A percentile compares a stretch with the other conserved stretches of the same genome.
Evolutionary conservation across 148 eudicot genomes (phyloP).

Genomic region (Nepenthes gracilis): DNA sequence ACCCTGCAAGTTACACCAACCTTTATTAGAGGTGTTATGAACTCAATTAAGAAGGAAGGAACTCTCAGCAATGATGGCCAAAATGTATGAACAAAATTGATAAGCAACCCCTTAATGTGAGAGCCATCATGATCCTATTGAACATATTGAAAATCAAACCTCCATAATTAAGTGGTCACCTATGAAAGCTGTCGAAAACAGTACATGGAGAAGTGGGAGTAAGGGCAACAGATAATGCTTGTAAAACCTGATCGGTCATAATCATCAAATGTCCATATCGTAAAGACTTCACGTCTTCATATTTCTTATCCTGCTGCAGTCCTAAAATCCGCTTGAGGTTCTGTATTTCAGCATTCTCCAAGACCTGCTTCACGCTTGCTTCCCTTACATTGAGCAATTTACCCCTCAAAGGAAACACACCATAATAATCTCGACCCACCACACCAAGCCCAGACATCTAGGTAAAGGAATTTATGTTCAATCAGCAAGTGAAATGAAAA

Average conservation of each 20-base stretch:
- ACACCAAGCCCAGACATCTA: conserved; percentile 78
- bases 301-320: conserved; percentile 66
- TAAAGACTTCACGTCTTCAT: conserved; percentile 50
- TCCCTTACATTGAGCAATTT: conserved; percentile 96
- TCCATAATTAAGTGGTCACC: no score
- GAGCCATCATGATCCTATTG: conserved; percentile 97
- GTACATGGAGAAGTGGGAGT: no score
- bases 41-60: conserved; percentile 73
- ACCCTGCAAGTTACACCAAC: conserved; percentile 15
- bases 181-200: no score
- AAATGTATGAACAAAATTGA: conserved; percentile 83
- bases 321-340: conserved; percentile 75
- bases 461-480: neutral
- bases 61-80: conserved; percentile 88
- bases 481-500: neutral
- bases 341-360: conserved; percentile 73
- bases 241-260: conserved; percentile 92
- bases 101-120: conserved; percentile 86
- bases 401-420: conserved; percentile 91
- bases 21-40: conserved; percentile 91
- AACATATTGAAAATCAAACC: neutral
- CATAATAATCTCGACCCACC: conserved; percentile 57
- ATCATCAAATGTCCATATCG: conserved; percentile 97
- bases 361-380: conserved; percentile 73
- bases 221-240: no score